A percentile compares a stretch with the other conserved stretches of the same genome.
These are phyloP conservation scores for Pythium apleroticum DNA, from an alignment of 352 stramenopile genomes.

Conservation along the genomic window DNA sequence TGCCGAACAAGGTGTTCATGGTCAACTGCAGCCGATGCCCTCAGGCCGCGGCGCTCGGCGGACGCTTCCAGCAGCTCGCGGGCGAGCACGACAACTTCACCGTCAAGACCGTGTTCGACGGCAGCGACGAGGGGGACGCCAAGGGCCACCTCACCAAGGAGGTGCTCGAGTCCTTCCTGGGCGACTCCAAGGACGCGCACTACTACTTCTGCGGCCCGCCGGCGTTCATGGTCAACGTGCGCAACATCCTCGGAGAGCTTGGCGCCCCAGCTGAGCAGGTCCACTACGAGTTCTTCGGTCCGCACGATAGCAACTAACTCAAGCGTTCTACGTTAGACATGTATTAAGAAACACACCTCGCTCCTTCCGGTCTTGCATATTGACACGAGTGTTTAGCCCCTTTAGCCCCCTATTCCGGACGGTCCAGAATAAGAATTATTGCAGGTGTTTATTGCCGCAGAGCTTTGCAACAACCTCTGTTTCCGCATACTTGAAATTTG, in stretches of 20 bases:
- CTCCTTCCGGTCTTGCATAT: neutral
- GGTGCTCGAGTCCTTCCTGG: slow-evolving; percentile 36
- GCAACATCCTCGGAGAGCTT: slow-evolving; percentile 40
- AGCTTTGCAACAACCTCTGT: no score
- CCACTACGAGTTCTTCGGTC: slow-evolving; percentile 70
- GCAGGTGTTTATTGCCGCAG: no score
- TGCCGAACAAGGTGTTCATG: slow-evolving; percentile 41
- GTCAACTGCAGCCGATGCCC: slow-evolving; percentile 45
- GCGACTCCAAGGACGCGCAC: slow-evolving; percentile 31
- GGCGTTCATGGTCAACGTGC: slow-evolving; percentile 51
- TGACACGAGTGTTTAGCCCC: neutral
- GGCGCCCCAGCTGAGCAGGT: slow-evolving; percentile 36
- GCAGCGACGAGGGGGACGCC: slow-evolving; percentile 11
- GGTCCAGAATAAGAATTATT: no score
- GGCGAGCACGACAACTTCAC: slow-evolving; percentile 38
- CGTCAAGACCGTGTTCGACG: slow-evolving; percentile 35
- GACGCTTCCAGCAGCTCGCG: slow-evolving; percentile 33
- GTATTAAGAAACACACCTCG: slow-evolving; percentile 7
- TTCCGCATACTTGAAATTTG: no score
- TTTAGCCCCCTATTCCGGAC: no score
- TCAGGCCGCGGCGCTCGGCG: slow-evolving; percentile 34
- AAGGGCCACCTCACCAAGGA: slow-evolving; percentile 31
- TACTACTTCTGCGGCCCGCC: slow-evolving; percentile 66
- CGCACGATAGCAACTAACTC: slow-evolving; percentile 38
- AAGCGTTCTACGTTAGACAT: slow-evolving; percentile 12